Evolutionary conservation across 177 flowering plant species (phyloP).

Genomic region (Telopea speciosissima): DNA sequence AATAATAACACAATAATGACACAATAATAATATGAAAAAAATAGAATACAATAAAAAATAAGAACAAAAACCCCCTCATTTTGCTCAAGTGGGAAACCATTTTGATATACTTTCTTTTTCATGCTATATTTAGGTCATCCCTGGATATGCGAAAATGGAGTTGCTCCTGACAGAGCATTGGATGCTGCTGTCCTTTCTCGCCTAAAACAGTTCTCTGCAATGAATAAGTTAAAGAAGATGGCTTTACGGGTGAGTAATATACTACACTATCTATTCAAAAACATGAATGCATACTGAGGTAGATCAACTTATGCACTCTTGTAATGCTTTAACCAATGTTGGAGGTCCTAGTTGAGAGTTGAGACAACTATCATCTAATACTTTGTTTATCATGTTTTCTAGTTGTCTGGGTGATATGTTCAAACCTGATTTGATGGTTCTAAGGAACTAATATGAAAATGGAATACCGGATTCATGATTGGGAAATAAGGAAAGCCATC

Average conservation of each 20-base stretch:
- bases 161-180: constrained; percentile 86
- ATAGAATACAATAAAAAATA: no score
- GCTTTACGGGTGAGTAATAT: constrained; percentile 35
- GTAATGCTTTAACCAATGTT: not conserved
- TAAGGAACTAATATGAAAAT: not conserved
- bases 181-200: constrained; percentile 96
- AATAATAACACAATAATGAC: no score
- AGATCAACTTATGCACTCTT: no score
- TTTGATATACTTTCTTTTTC: not conserved
- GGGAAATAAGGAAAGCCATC: not conserved
- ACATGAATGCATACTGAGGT: not conserved
- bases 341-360: not conserved
- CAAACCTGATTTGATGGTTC: not conserved
- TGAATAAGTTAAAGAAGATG: constrained; percentile 98
- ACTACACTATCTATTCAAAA: no score
- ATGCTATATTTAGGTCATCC: constrained; percentile 63
- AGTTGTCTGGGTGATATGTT: not conserved
- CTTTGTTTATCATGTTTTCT: not conserved
- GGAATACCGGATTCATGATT: not conserved
- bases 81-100: not conserved
- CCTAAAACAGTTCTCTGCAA: constrained; percentile 90
- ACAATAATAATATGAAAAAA: no score
- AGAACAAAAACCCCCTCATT: not conserved
- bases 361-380: not conserved
- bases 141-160: constrained; percentile 97